Evolutionary conservation across 2,329 filamentous ascomycete species (phyloP), one percentile per base, ranked within the genome.

Genomic region (Trichoderma citrinoviride): DNA sequence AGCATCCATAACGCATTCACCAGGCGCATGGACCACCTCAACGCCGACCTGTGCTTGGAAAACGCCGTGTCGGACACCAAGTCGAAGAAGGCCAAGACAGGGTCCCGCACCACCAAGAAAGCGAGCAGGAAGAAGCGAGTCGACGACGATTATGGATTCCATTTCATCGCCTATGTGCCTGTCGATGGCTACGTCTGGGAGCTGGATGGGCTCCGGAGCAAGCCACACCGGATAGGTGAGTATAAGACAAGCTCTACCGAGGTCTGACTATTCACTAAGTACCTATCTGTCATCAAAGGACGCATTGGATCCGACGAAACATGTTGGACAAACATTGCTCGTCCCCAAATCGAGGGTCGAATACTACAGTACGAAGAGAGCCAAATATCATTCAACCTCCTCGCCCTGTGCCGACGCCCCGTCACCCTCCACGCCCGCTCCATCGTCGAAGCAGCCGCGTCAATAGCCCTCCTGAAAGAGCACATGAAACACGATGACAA

Each of bases 131-230:
- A 40, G 40, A 80, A 80, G 54, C 78, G 77, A 14, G 75, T 77
- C 5, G 79, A 83, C 7, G 77, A 82, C 0, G 85, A 91, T n/a
- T 83, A 85, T 14, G 88, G 86, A 0, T 95, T 90, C 73, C 94
- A 98, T 73, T 98, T 95, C 75, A 90, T 96, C 68, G 93, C 93
- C 7, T 97, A 94, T 73, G 87, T 97, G 33, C 91, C 92, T 2
- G 84, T 87, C 15, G 82, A 84, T n/a, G 88, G 86, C 2, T 81
- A 86, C 64, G 85, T 97, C 15, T 97, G 92, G 92, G 91, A 93
- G 74, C 86, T 98, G 5, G 94, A 98, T 75, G 94, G 94, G 5
- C 80, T 97, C 23, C 87, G 93, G 74, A 80, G 80, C 47, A 86
- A 88, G 68, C 94, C 92, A 3, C 83, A 68, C 41, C 73, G 71